A percentile compares a stretch with the other conserved stretches of the same genome.
phyloP scores from a whole-genome alignment of 1,284 basidiomycete species.

The Phylloboletellus chloephorus region DNA sequence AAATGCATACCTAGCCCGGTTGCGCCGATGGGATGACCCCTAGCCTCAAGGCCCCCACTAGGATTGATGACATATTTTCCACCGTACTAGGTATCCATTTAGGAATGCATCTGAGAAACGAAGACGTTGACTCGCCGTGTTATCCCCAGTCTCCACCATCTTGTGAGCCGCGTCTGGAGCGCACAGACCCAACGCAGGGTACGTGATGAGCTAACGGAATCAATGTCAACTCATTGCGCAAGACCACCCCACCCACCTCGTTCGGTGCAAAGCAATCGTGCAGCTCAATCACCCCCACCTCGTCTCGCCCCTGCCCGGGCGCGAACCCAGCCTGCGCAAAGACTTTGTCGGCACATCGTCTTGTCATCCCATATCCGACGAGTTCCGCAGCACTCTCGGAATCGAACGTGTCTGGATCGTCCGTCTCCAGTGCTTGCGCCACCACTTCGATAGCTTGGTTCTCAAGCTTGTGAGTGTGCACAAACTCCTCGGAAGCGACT shows the following conservation, averaged over 20 bases:
- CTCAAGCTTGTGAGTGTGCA: slow-evolving; percentile 66
- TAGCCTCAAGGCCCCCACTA: slow-evolving; percentile 78
- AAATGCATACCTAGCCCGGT: slow-evolving; percentile 84
- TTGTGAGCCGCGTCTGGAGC: slow-evolving; percentile 65
- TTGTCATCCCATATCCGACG: slow-evolving; percentile 73
- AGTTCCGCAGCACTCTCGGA: slow-evolving; percentile 65
- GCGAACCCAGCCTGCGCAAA: slow-evolving; percentile 67
- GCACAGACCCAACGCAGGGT: slow-evolving; percentile 75
- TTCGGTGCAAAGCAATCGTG: slow-evolving; percentile 83
- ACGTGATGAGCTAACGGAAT: slow-evolving; percentile 60
- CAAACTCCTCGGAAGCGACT: slow-evolving; percentile 76
- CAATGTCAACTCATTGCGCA: background rate
- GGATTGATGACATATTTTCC: slow-evolving; percentile 87
- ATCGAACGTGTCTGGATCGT: slow-evolving; percentile 58
- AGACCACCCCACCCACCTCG: slow-evolving; percentile 44
- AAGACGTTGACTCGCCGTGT: slow-evolving; percentile 49
- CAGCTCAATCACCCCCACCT: slow-evolving; percentile 79
- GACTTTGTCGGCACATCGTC: slow-evolving; percentile 63
- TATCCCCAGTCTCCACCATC: slow-evolving; percentile 72
- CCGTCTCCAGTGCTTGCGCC: slow-evolving; percentile 59
- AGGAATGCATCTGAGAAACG: background rate
- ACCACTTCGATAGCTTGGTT: slow-evolving; percentile 85
- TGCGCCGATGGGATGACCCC: slow-evolving; percentile 80
- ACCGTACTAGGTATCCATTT: slow-evolving; percentile 51
- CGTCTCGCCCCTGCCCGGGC: slow-evolving; percentile 58